Evolutionary conservation across 768 basidiomycete genomes (phyloP), one percentile per base, ranked within the genome.

Genomic region (Amanita phalloides): DNA sequence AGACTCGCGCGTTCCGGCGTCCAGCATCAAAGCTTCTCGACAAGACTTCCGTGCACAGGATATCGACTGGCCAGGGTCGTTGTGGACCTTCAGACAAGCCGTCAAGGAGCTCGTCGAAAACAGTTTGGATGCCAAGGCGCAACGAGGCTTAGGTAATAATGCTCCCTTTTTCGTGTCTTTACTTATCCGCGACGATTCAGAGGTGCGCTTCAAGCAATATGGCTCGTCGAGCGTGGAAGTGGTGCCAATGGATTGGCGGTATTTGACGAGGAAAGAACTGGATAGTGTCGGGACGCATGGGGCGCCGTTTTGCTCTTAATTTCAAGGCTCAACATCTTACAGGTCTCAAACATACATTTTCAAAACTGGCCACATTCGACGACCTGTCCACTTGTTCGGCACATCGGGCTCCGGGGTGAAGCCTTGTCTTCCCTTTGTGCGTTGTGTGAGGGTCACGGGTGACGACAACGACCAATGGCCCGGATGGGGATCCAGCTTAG

Each of bases 71-170:
- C 1, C 96, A 98, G n/a, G 64, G 95, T 98, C 43, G 87, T 98
- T 1, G 75, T 94, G 25, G 92, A 96, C 63, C 77, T 98, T 0
- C 91, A 93, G 62, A 89, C 87, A n/a, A 0, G 91, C 92, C 1
- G 84, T 97, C 53, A 99, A 98, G 64, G 96, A 99, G 65, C 79
- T 98, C 7, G 79, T 99, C 2, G 96, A 99, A 68, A 99, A 99
- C 64, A 89, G 90, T 53, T 70, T 97, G 26, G 96, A 99, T 64
- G 93, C 96, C n/a, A n/a, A 1, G 87, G 86, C 0, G 90, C 93
- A 0, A 92, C 87, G 0, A 81, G n/a, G 69, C 57, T 79, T 99
- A 38, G 94, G 95, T 89, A 42, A 60, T 25, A 25, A n/a, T 44
- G 17, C 3, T 2, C 7, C 1, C 11, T 36, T 47, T 35, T 32